These are phyloP conservation scores for Kuraishia molischiana DNA, from an alignment of 805 yeast species.

Conservation along the genomic window DNA sequence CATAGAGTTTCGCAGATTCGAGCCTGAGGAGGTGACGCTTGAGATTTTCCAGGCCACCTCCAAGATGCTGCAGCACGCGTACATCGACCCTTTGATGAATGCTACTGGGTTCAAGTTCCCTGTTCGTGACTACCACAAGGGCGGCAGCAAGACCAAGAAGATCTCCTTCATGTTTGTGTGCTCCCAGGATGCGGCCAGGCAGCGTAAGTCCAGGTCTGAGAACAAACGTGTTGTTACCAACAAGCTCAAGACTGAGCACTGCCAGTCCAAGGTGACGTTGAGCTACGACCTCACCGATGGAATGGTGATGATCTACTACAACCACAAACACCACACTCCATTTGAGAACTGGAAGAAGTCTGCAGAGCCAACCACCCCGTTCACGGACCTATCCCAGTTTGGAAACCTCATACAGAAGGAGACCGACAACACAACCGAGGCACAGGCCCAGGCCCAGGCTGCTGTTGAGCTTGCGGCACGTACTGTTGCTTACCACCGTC, in stretches of 20 bases:
- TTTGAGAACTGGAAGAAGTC: conserved; percentile 17
- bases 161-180: conserved; percentile 34
- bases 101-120: conserved; percentile 33
- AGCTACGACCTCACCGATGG: conserved; percentile 29
- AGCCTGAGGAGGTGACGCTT: conserved; percentile 17
- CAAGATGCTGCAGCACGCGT: conserved; percentile 22
- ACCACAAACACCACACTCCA: conserved; percentile 31
- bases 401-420: neutral
- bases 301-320: conserved; percentile 22
- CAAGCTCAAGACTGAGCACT: conserved; percentile 29
- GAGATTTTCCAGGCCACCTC: conserved; percentile 24
- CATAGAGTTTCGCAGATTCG: conserved; percentile 22
- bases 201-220: conserved; percentile 30
- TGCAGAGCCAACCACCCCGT: neutral
- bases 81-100: conserved; percentile 28
- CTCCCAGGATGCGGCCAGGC: conserved; percentile 31
- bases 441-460: neutral
- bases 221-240: conserved; percentile 26
- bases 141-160: conserved; percentile 28
- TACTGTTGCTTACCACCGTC: neutral
- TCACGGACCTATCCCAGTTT: neutral
- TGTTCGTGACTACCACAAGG: conserved; percentile 34
- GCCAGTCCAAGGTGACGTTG: conserved; percentile 28
- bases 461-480: conserved; percentile 1
- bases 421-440: neutral